Percentiles rank a stretch among this genome's conserved stretches.
phyloP scores from a whole-genome alignment of 768 basidiomycete species.

The Crepidotus variabilis region DNA sequence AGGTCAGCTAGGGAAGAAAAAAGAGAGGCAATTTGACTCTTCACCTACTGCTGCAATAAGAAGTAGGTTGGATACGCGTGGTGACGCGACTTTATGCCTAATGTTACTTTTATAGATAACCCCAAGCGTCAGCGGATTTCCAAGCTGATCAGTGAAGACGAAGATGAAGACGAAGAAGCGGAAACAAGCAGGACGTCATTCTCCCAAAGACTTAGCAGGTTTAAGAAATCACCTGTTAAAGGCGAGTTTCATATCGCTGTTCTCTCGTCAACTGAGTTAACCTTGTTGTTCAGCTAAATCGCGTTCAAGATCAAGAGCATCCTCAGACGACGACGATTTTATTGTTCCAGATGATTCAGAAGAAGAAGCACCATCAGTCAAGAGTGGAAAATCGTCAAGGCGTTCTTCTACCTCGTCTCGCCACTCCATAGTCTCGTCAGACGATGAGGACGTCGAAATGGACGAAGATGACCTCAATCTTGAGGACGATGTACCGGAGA shows the following conservation, averaged over 20 bases:
- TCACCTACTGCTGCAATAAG: slow-evolving; percentile 34
- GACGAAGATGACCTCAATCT: slow-evolving; percentile 19
- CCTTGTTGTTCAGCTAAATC: slow-evolving; percentile 31
- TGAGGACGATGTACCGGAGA: slow-evolving; percentile 23
- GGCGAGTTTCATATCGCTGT: slow-evolving; percentile 32
- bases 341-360: slow-evolving; percentile 67
- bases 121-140: slow-evolving; percentile 62
- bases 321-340: slow-evolving; percentile 65
- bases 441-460: slow-evolving; percentile 39
- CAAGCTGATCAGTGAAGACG: slow-evolving; percentile 48
- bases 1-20: slow-evolving; percentile 13
- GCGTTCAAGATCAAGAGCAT: slow-evolving; percentile 28
- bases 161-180: slow-evolving; percentile 49
- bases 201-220: slow-evolving; percentile 56
- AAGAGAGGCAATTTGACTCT: slow-evolving; percentile 28
- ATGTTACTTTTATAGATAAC: slow-evolving; percentile 29
- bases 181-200: slow-evolving; percentile 42
- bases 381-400: slow-evolving; percentile 43
- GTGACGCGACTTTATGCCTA: not conserved
- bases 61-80: slow-evolving; percentile 17
- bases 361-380: slow-evolving; percentile 44
- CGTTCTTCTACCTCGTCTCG: slow-evolving; percentile 47
- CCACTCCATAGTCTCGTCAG: slow-evolving; percentile 30
- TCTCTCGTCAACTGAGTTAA: not conserved
- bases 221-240: slow-evolving; percentile 61